Base-by-base conservation (phyloP, 1,284 basidiomycete species). In the Leccinum insigne region DNA sequence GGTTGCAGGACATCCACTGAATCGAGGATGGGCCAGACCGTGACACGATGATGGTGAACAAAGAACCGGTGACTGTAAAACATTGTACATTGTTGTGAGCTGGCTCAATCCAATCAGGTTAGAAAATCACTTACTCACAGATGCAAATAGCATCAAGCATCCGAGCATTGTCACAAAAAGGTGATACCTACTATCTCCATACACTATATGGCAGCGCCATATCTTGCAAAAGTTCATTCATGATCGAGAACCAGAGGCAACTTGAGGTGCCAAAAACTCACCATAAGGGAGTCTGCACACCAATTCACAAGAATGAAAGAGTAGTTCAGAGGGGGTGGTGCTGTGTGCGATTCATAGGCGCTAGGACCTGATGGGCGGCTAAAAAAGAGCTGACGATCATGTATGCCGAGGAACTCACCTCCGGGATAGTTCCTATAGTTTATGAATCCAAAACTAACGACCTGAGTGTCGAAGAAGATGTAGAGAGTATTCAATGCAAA, bases 391-490 rank as follows among this genome's bases (percentile, higher is more conserved):
- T 9, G 44, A 11, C 5, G n/a, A 47, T 47, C 13, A n/a, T 13
- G 42, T 40, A 14, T 26, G n/a, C 18, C 40, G 40, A 5, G 9
- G 35, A 16, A 61, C 67, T 59, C 42, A 72, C 80, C 79, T 10
- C 79, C 79, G 1, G 79, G 79, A 58, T 73, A 80, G 40, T 74
- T 69, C 29, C 78, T 75, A 32, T 80, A 49, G 57, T 77, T 71
- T 61, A 81, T 76, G 68, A 77, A 81, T 42, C 72, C 71, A 10
- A 75, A 63, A 56, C 78, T 71, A n/a, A 72, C 73, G 62, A 77
- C 72, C 16, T 71, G 61, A 1, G 69, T 40, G 35, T 75, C 75
- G 66, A 66, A 29, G 2, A 63, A 67, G 29, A 77, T 65, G 60
- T 76, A 74, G 62, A 80, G 58, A 3, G 77, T 78, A 5, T 73